Percentiles rank a stretch among this genome's conserved stretches.
These are phyloP conservation scores for Candida ascalaphidarum DNA, from an alignment of 805 yeast species.

Conservation along the genomic window DNA sequence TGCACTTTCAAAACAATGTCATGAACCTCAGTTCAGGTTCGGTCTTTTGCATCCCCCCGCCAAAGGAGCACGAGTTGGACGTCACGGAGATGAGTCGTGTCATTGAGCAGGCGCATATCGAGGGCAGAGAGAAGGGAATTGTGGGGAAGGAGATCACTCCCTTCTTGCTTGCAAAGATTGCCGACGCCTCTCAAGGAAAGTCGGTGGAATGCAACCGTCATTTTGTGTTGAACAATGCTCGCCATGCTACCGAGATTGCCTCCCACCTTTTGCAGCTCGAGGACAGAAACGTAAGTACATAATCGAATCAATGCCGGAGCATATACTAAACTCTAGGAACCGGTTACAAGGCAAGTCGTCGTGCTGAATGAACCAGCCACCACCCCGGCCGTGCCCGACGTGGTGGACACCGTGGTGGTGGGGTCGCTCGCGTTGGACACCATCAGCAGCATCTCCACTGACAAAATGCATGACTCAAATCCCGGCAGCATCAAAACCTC, in stretches of 20 bases:
- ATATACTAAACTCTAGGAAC: not conserved
- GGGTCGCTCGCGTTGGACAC: constrained; percentile 78
- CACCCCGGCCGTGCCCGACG: constrained; percentile 1
- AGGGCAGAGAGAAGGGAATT: constrained; percentile 46
- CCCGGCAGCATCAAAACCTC: constrained; percentile 54
- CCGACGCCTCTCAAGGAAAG: constrained; percentile 58
- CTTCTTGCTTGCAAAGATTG: constrained; percentile 56
- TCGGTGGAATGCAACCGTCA: constrained; percentile 65
- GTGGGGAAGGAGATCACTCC: constrained; percentile 77
- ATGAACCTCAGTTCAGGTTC: constrained; percentile 59
- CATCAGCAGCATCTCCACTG: constrained; percentile 37
- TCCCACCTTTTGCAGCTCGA: constrained; percentile 35
- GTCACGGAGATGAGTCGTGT: constrained; percentile 42
- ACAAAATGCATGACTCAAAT: constrained; percentile 52
- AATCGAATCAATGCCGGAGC: not conserved
- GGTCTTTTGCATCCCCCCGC: constrained; percentile 80
- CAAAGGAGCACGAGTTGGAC: constrained; percentile 50
- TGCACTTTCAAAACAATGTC: constrained; percentile 33
- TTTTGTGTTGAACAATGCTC: constrained; percentile 73
- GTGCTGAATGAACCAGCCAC: too few species aligned
- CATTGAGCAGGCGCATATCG: constrained; percentile 49
- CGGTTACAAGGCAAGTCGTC: not conserved
- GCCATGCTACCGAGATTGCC: constrained; percentile 61
- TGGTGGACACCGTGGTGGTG: constrained; percentile 36
- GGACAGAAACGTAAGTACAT: constrained; percentile 1